phyloP scores from a whole-genome alignment of 257 asterid genomes.

The Paulownia fortunei region DNA sequence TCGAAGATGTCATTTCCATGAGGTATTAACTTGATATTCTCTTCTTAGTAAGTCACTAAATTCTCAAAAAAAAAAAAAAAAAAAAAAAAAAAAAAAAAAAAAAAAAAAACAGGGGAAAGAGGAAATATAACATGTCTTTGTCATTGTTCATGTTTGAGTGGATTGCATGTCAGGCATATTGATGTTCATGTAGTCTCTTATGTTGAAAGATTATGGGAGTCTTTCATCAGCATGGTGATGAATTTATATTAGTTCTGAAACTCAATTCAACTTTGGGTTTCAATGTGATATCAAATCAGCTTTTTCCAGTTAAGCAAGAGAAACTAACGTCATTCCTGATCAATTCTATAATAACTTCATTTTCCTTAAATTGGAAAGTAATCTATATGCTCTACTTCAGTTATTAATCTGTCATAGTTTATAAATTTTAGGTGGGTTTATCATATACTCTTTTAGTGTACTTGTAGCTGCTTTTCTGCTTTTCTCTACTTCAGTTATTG shows the following conservation, averaged over 20 bases:
- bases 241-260: slow-evolving; percentile 3
- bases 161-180: slow-evolving; percentile 3
- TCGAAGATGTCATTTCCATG: slow-evolving; percentile 99
- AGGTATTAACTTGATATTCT: slow-evolving; percentile 52
- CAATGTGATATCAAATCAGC: slow-evolving; percentile 5
- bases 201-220: slow-evolving; percentile 21
- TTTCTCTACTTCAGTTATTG: neutral
- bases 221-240: slow-evolving; percentile 1
- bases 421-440: neutral
- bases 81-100: too few species aligned
- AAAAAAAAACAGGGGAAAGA: slow-evolving; percentile 11
- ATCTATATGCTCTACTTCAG: neutral
- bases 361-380: slow-evolving; percentile 16
- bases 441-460: neutral
- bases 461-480: neutral
- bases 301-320: neutral
- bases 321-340: slow-evolving; percentile 1
- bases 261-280: neutral
- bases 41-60: neutral
- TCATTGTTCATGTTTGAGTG: neutral
- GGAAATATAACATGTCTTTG: neutral
- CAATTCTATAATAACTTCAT: slow-evolving; percentile 10
- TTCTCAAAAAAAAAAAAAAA: neutral
- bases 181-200: slow-evolving; percentile 1
- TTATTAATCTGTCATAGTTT: neutral